phyloP scores from a whole-genome alignment of 2,329 filamentous ascomycete genomes.

The Penicillium vulpinum region DNA sequence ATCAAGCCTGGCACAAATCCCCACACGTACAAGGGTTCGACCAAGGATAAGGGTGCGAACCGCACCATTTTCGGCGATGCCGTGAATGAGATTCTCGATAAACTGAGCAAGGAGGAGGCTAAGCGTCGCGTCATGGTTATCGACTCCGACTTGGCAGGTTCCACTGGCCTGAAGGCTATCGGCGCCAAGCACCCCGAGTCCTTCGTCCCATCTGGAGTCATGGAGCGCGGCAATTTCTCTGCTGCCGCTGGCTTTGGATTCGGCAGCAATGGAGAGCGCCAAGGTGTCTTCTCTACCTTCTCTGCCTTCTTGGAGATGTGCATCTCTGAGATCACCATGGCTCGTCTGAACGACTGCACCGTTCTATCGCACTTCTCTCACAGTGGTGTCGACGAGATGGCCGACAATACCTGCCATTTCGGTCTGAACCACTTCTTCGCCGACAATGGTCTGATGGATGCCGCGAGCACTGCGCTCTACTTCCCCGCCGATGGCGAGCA shows the following conservation, averaged over 20 bases:
- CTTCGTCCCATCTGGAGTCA: slow-evolving; percentile 41
- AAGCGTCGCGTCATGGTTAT: slow-evolving; percentile 41
- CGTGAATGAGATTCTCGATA: slow-evolving; percentile 39
- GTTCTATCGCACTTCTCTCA: slow-evolving; percentile 45
- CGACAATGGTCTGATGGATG: slow-evolving; percentile 43
- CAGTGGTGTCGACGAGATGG: slow-evolving; percentile 44
- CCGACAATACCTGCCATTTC: slow-evolving; percentile 46
- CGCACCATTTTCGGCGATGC: slow-evolving; percentile 43
- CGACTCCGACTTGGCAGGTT: slow-evolving; percentile 44
- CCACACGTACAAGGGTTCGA: slow-evolving; percentile 36
- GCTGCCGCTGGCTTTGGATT: slow-evolving; percentile 44
- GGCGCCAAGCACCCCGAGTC: slow-evolving; percentile 39
- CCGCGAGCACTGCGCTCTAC: slow-evolving; percentile 37
- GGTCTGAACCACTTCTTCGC: slow-evolving; percentile 45
- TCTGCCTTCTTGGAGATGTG: slow-evolving; percentile 45
- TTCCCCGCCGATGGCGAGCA: slow-evolving; percentile 45
- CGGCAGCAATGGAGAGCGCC: slow-evolving; percentile 35
- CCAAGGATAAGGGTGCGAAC: slow-evolving; percentile 40
- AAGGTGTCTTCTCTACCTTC: slow-evolving; percentile 45
- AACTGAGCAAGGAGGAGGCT: slow-evolving; percentile 40
- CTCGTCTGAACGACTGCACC: slow-evolving; percentile 39
- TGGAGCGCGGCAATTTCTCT: slow-evolving; percentile 45
- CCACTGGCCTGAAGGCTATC: slow-evolving; percentile 42
- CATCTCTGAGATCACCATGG: slow-evolving; percentile 45
- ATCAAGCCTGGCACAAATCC: slow-evolving; percentile 35